phyloP scores from a whole-genome alignment of 495 filamentous ascomycete genomes.

The Aspergillus leporis region DNA sequence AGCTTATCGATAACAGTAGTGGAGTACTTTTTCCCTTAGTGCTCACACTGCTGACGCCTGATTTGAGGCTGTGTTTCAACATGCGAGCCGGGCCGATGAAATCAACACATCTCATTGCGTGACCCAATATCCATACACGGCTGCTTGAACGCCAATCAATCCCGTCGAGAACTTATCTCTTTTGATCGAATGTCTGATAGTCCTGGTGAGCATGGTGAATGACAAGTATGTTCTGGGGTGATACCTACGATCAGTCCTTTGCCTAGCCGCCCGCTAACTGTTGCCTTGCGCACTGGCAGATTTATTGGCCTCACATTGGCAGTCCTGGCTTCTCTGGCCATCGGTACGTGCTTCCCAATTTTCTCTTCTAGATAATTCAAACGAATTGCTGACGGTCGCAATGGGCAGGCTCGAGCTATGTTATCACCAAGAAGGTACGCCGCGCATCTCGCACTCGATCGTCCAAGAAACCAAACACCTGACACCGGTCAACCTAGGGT shows the following conservation, averaged over 20 bases:
- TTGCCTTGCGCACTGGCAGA: slow-evolving; percentile 48
- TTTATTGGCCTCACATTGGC: slow-evolving; percentile 88
- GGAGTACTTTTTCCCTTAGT: no score
- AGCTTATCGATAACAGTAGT: no score
- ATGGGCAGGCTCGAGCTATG: slow-evolving; percentile 77
- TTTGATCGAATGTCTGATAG: not conserved
- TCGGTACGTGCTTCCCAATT: slow-evolving; percentile 61
- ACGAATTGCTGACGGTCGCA: not conserved
- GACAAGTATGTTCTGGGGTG: slow-evolving; percentile 6
- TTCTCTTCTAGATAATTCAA: slow-evolving; percentile 17
- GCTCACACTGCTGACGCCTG: no score
- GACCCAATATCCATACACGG: no score
- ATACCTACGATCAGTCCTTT: slow-evolving; percentile 4
- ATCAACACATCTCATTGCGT: no score
- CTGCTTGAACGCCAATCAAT: no score
- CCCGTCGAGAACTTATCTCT: no score
- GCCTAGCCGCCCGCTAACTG: slow-evolving; percentile 30
- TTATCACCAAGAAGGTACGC: slow-evolving; percentile 88
- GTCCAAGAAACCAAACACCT: slow-evolving; percentile 15
- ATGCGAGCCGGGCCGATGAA: no score
- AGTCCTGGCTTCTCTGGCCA: slow-evolving; percentile 88
- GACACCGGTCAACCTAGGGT: slow-evolving; percentile 54
- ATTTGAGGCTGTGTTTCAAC: no score
- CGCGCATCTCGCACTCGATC: slow-evolving; percentile 6
- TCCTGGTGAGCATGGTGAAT: not conserved